phyloP scores from a whole-genome alignment of 805 yeast species.

The Wickerhamomyces strasburgensis region DNA sequence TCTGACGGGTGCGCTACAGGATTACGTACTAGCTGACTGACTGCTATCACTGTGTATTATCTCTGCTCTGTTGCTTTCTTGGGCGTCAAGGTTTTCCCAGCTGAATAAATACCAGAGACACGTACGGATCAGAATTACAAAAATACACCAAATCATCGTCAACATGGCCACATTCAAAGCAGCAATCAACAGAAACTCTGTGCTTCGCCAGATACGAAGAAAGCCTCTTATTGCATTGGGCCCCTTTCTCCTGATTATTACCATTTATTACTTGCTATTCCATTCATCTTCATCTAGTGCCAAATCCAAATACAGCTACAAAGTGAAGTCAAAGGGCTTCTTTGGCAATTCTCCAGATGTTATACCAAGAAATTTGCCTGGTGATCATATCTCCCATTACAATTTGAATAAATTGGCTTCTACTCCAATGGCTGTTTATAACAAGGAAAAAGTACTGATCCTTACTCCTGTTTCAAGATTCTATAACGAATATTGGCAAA shows the following conservation, averaged over 20 bases:
- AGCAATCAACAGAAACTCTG: constrained; percentile 26
- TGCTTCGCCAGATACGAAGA: constrained; percentile 55
- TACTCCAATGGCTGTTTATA: constrained; percentile 63
- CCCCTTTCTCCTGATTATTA: constrained; percentile 39
- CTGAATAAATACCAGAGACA: too few species aligned
- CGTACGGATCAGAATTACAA: too few species aligned
- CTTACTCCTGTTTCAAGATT: constrained; percentile 89
- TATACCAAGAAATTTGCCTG: constrained; percentile 57
- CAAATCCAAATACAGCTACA: constrained; percentile 24
- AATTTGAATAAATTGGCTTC: constrained; percentile 77
- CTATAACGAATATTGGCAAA: constrained; percentile 83
- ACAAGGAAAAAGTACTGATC: constrained; percentile 78
- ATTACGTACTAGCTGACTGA: too few species aligned
- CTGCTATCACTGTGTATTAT: too few species aligned
- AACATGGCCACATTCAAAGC: constrained; percentile 18
- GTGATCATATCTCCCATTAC: constrained; percentile 75
- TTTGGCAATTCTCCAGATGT: constrained; percentile 45
- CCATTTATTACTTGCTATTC: constrained; percentile 38
- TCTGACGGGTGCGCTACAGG: too few species aligned
- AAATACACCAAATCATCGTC: background rate
- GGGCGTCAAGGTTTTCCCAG: too few species aligned
- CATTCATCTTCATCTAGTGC: constrained; percentile 25
- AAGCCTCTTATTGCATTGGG: constrained; percentile 45
- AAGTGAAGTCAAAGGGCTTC: constrained; percentile 23
- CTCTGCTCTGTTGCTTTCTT: too few species aligned